These are phyloP conservation scores for Chaetomiaceae sp. DNA, from an alignment of 2,329 filamentous ascomycete genomes.

Conservation along the genomic window DNA sequence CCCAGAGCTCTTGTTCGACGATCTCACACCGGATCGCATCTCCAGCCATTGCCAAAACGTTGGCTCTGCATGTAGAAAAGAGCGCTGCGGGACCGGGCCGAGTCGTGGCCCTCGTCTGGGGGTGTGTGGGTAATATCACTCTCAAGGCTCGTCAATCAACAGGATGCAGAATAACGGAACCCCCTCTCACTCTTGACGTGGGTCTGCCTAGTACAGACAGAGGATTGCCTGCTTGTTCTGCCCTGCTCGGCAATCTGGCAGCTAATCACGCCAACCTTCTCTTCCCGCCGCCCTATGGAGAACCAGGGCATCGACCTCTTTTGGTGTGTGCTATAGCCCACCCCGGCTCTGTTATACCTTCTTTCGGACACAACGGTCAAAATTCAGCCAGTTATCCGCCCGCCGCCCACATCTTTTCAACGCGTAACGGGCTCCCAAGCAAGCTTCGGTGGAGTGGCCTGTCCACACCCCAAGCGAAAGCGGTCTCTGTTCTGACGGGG, in stretches of 20 bases:
- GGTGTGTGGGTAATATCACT: constrained; percentile 10
- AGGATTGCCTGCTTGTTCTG: constrained; percentile 17
- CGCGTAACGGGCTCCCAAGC: constrained; percentile 12
- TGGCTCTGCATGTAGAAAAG: neutral
- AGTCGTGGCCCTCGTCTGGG: neutral
- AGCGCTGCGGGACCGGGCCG: neutral
- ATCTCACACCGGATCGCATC: too few relatives aligned
- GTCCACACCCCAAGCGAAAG: neutral
- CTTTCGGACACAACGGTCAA: constrained; percentile 25
- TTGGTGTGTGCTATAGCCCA: constrained; percentile 28
- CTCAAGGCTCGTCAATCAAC: neutral
- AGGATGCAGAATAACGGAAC: neutral
- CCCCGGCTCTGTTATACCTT: constrained; percentile 28
- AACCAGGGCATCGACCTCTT: constrained; percentile 26
- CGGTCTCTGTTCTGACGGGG: neutral
- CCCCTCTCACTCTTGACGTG: neutral
- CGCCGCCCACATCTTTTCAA: constrained; percentile 23
- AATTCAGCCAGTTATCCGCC: constrained; percentile 21
- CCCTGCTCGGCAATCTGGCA: constrained; percentile 31
- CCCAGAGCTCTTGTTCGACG: neutral
- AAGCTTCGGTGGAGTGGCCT: neutral
- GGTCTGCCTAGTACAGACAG: constrained; percentile 5
- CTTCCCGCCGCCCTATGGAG: constrained; percentile 26
- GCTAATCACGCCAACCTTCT: constrained; percentile 23
- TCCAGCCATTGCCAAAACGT: neutral